These are phyloP conservation scores for Diaporthe velutina DNA, from an alignment of 2,329 filamentous ascomycete species.

Conservation along the genomic window DNA sequence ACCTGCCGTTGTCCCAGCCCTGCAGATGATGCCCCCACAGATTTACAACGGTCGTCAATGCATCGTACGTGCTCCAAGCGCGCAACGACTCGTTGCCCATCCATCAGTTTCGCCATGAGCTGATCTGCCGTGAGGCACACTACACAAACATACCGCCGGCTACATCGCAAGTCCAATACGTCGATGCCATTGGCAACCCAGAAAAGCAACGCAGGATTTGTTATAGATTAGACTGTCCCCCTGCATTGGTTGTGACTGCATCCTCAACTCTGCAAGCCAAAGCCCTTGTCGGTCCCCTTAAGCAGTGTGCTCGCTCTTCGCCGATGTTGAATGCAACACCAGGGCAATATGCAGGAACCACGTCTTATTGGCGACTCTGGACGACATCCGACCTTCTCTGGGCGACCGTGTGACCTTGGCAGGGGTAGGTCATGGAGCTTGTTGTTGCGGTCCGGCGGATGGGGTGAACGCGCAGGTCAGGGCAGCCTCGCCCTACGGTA, in stretches of 20 bases:
- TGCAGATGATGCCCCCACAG: slow-evolving; percentile 8
- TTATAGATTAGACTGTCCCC: slow-evolving; percentile 11
- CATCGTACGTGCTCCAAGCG: slow-evolving; percentile 10
- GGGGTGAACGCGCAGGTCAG: slow-evolving; percentile 3
- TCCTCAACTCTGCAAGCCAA: not conserved
- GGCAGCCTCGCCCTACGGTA: slow-evolving; percentile 21
- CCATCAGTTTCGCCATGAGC: not conserved
- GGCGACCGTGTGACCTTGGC: slow-evolving; percentile 19
- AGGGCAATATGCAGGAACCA: slow-evolving; percentile 26
- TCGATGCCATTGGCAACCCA: not conserved
- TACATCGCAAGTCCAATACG: not conserved
- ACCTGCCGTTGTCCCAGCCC: not conserved
- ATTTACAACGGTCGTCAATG: slow-evolving; percentile 16
- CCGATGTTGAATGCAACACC: slow-evolving; percentile 18
- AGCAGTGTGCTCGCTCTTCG: slow-evolving; percentile 18
- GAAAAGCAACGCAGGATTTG: not conserved
- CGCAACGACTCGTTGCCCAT: slow-evolving; percentile 15
- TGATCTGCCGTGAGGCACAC: slow-evolving; percentile 1
- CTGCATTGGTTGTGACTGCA: not conserved
- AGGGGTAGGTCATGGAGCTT: slow-evolving; percentile 26
- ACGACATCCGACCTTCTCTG: slow-evolving; percentile 19
- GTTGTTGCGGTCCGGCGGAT: slow-evolving; percentile 18
- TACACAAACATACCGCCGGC: slow-evolving; percentile 1
- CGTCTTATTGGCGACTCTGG: slow-evolving; percentile 21
- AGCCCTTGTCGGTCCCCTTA: not conserved